Evolutionary conservation across 495 filamentous ascomycete species (phyloP).

Genomic region (Neurospora intermedia): DNA sequence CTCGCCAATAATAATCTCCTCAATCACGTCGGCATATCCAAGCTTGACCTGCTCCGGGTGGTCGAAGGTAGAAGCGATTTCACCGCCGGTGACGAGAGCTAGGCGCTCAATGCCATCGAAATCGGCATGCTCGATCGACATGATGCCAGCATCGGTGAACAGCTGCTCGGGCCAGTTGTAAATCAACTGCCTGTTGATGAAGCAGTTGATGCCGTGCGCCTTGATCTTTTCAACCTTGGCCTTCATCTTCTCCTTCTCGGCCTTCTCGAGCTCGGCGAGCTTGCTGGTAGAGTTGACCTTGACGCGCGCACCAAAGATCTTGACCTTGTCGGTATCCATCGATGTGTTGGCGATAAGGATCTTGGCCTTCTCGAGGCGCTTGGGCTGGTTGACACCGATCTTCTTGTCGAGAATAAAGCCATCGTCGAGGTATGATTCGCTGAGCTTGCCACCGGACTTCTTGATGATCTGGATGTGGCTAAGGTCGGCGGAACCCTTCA

Average conservation of each 20-base stretch:
- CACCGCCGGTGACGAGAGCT: constrained; percentile 89
- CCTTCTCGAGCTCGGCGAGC: constrained; percentile 92
- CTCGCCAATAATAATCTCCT: constrained; percentile 96
- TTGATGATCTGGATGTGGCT: constrained; percentile 99
- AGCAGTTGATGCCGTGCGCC: constrained; percentile 98
- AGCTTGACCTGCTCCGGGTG: constrained; percentile 95
- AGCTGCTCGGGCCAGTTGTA: constrained; percentile 99
- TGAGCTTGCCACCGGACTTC: constrained; percentile 95
- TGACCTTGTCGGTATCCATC: constrained; percentile 99
- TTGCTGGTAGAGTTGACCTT: constrained; percentile 93
- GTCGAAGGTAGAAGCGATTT: constrained; percentile 96
- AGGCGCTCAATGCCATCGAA: constrained; percentile 96
- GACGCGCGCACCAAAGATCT: constrained; percentile 94
- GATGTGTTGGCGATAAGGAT: constrained; percentile 95
- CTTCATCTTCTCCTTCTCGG: constrained; percentile 98
- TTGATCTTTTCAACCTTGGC: constrained; percentile 98
- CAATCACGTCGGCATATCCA: constrained; percentile 88
- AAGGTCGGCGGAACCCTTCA: constrained; percentile 87
- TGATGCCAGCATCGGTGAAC: constrained; percentile 93
- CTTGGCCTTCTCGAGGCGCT: constrained; percentile 93
- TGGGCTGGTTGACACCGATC: constrained; percentile 97
- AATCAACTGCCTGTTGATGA: constrained; percentile 97
- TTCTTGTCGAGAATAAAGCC: constrained; percentile 98
- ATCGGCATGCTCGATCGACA: constrained; percentile 97
- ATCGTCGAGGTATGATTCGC: constrained; percentile 93